phyloP scores from a whole-genome alignment of 352 stramenopile genomes.

The Phytopythium vexans region DNA sequence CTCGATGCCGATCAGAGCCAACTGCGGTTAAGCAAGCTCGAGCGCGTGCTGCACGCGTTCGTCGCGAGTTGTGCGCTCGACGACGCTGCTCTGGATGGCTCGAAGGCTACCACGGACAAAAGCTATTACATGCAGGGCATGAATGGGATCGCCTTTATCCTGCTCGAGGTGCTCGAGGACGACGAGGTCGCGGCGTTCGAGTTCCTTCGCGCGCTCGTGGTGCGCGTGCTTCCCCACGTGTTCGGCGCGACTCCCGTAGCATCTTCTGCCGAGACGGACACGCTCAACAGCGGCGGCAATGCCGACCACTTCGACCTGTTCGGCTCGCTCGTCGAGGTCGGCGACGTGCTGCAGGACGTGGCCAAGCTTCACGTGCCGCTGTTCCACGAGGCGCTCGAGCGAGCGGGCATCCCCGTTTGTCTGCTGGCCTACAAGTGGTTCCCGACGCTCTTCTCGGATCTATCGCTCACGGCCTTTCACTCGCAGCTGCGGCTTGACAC shows the following conservation, averaged over 20 bases:
- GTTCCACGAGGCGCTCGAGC: slow-evolving; percentile 53
- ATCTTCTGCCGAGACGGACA: slow-evolving; percentile 29
- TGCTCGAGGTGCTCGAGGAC: slow-evolving; percentile 59
- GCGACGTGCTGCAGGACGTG: slow-evolving; percentile 69
- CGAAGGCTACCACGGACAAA: no score
- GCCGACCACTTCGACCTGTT: slow-evolving; percentile 70
- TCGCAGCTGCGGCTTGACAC: slow-evolving; percentile 75
- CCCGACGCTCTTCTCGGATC: slow-evolving; percentile 82
- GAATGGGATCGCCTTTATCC: slow-evolving; percentile 79
- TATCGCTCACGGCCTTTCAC: slow-evolving; percentile 71
- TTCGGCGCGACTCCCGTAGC: slow-evolving; percentile 27
- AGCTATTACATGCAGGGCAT: slow-evolving; percentile 87
- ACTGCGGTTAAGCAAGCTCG: slow-evolving; percentile 33
- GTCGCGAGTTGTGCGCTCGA: slow-evolving; percentile 55
- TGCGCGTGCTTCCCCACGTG: slow-evolving; percentile 68
- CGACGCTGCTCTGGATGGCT: slow-evolving; percentile 17
- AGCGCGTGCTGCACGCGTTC: slow-evolving; percentile 64
- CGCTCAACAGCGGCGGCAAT: slow-evolving; percentile 11
- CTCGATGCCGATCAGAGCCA: slow-evolving; percentile 27
- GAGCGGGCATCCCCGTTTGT: slow-evolving; percentile 63
- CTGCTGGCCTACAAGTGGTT: slow-evolving; percentile 89
- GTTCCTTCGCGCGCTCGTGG: slow-evolving; percentile 63
- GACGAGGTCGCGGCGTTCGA: slow-evolving; percentile 51
- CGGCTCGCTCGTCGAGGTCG: slow-evolving; percentile 66
- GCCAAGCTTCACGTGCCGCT: slow-evolving; percentile 62